Base-by-base conservation (phyloP, 2,329 filamentous ascomycete genomes). In the Cordyceps pruinosa region DNA sequence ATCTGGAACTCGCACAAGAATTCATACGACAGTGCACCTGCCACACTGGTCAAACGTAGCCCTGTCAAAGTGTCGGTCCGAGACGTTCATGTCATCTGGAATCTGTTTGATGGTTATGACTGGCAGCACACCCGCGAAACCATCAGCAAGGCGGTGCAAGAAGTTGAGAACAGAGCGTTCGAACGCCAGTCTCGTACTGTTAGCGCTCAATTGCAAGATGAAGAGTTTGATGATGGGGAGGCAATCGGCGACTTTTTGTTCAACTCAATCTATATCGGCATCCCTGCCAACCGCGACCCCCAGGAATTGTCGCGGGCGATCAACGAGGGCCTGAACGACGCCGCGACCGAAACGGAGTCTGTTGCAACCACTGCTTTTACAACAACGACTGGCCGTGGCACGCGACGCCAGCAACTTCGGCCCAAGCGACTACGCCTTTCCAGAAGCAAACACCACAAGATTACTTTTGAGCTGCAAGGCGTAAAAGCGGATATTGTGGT, bases 231-330 rank as follows among this genome's bases (percentile, higher is more conserved):
- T 49, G 88, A 92, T 44, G 89, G 92, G 70, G 89, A 85, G 13
- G 89, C 88, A 6, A 95, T 97, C 70, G 91, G 90, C 6, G 95
- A 99, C 69, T 96, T 95, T 64, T 78, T 99, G 17, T 99, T 99
- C 79, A 97, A 99, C 69, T 99, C 94, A 0, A 96, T 99, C 56
- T 99, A 97, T 74, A 97, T 99, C 64, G 91, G 89, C 15, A 89
- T 99, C 19, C 89, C 93, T 0, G 82, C 89, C 12, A 94, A 92
- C 64, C 84, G 87, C 58, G 93, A 97, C 64, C 90, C 91, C 5
- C 83, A 83, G 54, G 90, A 96, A 30, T 79, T 97, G 10, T 80
- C 89, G 4, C 83, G 84, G 46, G 89, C 88, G 39, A 96, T 99
- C 71, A 96, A 97, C 66, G 85, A 88, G 58, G 85, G 93, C 35